A percentile compares a stretch with the other conserved stretches of the same genome.
These are phyloP conservation scores for Anastatica hierochuntica DNA, from an alignment of 345 rosid genomes.

Conservation along the genomic window DNA sequence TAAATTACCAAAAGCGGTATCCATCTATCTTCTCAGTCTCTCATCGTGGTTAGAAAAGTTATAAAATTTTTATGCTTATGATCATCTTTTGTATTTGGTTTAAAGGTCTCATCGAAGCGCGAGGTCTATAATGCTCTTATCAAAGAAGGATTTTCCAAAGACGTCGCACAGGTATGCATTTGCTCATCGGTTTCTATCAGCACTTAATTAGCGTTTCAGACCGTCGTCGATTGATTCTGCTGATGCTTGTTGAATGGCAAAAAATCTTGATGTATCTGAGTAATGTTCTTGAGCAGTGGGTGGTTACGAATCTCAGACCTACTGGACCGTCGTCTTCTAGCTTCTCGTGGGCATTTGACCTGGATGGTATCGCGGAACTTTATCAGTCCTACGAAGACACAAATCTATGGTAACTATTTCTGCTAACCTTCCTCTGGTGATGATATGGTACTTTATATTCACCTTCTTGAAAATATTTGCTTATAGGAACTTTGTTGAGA, in stretches of 20 bases:
- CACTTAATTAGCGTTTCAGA: neutral
- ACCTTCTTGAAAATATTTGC: too few relatives aligned
- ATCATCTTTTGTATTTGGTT: slow-evolving; percentile 8
- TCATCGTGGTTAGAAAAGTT: too few relatives aligned
- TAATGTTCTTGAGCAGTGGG: slow-evolving; percentile 51
- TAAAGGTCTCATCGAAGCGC: slow-evolving; percentile 23
- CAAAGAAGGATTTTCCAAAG: slow-evolving; percentile 30
- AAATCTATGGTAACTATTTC: slow-evolving; percentile 54
- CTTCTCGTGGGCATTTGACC: slow-evolving; percentile 82
- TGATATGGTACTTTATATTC: too few relatives aligned
- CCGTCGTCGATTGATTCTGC: neutral
- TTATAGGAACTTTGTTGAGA: slow-evolving; percentile 86
- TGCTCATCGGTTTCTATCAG: neutral
- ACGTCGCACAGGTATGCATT: slow-evolving; percentile 27
- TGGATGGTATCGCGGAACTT: slow-evolving; percentile 70
- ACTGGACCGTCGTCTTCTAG: slow-evolving; percentile 37
- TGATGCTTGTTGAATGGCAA: neutral
- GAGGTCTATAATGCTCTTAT: slow-evolving; percentile 26
- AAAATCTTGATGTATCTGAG: slow-evolving; percentile 4
- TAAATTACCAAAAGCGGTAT: slow-evolving; percentile 61
- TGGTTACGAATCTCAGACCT: slow-evolving; percentile 68
- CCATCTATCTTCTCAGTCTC: neutral
- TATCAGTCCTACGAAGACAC: slow-evolving; percentile 83
- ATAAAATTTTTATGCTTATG: slow-evolving; percentile 3
- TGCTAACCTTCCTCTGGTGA: neutral